Conservation (phyloP, 305 asterid genomes). For the Fraxinus albicans region DNA sequence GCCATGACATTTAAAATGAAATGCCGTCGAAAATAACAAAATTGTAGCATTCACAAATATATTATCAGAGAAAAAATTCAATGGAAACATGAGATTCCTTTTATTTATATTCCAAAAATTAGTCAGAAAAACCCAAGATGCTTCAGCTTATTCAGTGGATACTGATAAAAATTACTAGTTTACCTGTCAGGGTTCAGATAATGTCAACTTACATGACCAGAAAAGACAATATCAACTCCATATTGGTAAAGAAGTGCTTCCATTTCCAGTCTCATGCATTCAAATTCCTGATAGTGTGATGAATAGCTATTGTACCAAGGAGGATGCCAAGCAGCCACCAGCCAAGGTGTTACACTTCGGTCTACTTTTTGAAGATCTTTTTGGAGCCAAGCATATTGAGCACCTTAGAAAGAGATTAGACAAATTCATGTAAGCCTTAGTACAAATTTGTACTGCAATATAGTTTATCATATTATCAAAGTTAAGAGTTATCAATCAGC, state of each 20-base stretch:
- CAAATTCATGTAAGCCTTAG: not conserved
- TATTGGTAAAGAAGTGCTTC: conserved; percentile 58
- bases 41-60: not conserved
- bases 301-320: conserved; percentile 93
- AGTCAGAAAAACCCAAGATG: not conserved
- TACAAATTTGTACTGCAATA: not conserved
- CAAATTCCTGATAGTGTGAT: conserved; percentile 84
- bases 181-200: not conserved
- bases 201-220: conserved; percentile 69
- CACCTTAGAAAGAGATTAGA: conserved; percentile 38
- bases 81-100: not conserved
- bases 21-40: not conserved
- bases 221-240: conserved; percentile 68
- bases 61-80: not conserved
- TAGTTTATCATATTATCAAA: not conserved
- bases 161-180: not conserved
- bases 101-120: not conserved
- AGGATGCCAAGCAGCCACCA: conserved; percentile 76
- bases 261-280: conserved; percentile 87
- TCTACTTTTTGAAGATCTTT: conserved; percentile 54
- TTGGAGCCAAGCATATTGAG: conserved; percentile 72
- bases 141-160: not conserved
- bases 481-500: not conserved
- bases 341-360: conserved; percentile 67
- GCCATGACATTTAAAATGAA: not conserved